Base-by-base conservation (phyloP, 306 rosid genomes). In the Pyrus betulifolia region DNA sequence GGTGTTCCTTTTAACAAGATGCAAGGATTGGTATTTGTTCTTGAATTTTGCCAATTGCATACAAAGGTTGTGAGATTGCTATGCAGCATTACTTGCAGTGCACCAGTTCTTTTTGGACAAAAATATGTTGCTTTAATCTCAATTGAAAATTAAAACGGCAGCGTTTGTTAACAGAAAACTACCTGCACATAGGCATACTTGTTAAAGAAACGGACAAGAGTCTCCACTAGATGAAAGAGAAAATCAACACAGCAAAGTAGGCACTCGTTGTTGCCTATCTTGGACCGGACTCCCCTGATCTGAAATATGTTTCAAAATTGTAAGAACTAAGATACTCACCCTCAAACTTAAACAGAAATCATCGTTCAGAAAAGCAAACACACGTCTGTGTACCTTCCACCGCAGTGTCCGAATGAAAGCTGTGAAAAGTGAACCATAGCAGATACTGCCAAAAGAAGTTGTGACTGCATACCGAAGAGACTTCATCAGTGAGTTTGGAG, bases 121-220 rank as follows among this genome's bases (percentile, higher is more conserved):
- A 59, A 55, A 23, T 4, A 2, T 45, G 61, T 28, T 60, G 9
- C 12, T 28, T 11, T 12, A 15, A 45, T 61, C 78, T 73, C 70
- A 49, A 22, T 28, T 28, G 63, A 42, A 64, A 46, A 31, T 33
- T 52, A 25, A 46, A 62, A 19, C 54, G 40, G 42, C 51, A 54
- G 55, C 2, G 30, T 55, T 59, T 17, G n/a, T 62, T 11, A 52
- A 19, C n/a, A 38, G 67, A 67, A 68, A 76, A 60, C 33, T 86
- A 95, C 97, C 98, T 90, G 97, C 68, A 95, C 99, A 77, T 95
- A 95, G 60, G 99, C 97, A 88, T 95, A 95, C 87, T 95, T 95
- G 93, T 92, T 95, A 84, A 95, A 95, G 82, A 92, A 95, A 45
- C 97, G 92, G 70, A 95, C 97, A 70, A 95, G 97, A 44, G 97